Evolutionary conservation across 2,329 filamentous ascomycete genomes (phyloP).

Genomic region (Aspergillus chevalieri): DNA sequence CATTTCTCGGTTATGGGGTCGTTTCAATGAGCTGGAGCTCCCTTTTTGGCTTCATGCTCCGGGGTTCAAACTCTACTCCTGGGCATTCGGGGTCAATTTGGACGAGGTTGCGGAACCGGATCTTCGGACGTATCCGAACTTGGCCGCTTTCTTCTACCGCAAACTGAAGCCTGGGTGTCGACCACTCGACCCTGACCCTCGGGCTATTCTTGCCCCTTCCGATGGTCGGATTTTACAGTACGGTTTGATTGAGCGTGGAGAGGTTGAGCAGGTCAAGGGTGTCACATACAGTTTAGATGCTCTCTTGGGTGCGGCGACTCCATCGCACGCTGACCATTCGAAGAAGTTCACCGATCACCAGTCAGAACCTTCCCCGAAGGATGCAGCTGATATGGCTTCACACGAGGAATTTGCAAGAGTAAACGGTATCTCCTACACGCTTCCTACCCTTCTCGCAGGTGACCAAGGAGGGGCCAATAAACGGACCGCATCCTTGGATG

Average conservation of each 20-base stretch:
- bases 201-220: constrained; percentile 77
- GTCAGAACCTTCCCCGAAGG: constrained; percentile 31
- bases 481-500: constrained; percentile 59
- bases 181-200: constrained; percentile 73
- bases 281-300: constrained; percentile 97
- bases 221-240: constrained; percentile 91
- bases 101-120: constrained; percentile 83
- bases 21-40: constrained; percentile 82
- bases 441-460: constrained; percentile 81
- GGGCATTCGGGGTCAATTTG: constrained; percentile 83
- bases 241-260: constrained; percentile 82
- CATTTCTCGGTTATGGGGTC: constrained; percentile 80
- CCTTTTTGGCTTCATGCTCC: constrained; percentile 83
- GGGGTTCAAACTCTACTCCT: constrained; percentile 87
- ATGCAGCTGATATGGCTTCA: constrained; percentile 62
- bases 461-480: constrained; percentile 38
- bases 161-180: constrained; percentile 82
- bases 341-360: constrained; percentile 30
- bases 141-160: constrained; percentile 95
- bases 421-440: constrained; percentile 92
- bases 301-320: constrained; percentile 64
- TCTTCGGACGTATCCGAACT: constrained; percentile 81
- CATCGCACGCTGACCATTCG: constrained; percentile 32
- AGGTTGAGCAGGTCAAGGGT: constrained; percentile 97
- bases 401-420: constrained; percentile 91